A percentile compares a stretch with the other conserved stretches of the same genome.
phyloP scores from a whole-genome alignment of 2,329 filamentous ascomycete genomes.

The Talaromyces sp. region DNA sequence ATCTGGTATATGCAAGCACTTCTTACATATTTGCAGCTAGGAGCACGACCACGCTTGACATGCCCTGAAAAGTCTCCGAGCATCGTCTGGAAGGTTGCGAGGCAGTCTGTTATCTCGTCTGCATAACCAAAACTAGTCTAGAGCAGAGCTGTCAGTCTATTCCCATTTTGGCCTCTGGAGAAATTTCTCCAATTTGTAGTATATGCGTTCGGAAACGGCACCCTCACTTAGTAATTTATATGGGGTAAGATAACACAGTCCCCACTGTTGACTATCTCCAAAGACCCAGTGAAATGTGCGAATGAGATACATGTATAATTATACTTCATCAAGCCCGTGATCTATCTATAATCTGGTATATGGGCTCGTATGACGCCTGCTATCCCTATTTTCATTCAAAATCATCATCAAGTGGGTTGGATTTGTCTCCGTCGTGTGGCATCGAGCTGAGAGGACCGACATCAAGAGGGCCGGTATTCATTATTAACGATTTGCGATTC shows the following conservation, averaged over 20 bases:
- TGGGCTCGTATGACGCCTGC: neutral
- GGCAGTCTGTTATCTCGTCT: neutral
- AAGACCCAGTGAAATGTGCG: neutral
- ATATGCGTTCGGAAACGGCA: too few species aligned
- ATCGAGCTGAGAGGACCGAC: slow-evolving; percentile 48
- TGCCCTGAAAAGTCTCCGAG: too few species aligned
- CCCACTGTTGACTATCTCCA: neutral
- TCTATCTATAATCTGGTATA: slow-evolving; percentile 18
- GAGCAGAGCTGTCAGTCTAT: neutral
- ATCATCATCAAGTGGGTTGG: slow-evolving; percentile 41
- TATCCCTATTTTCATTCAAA: slow-evolving; percentile 42
- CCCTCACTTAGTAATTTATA: neutral
- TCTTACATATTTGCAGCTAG: too few species aligned
- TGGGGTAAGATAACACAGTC: neutral
- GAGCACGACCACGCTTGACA: too few species aligned
- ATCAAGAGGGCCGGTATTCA: slow-evolving; percentile 49
- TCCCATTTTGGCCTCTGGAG: neutral
- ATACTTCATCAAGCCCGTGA: slow-evolving; percentile 7
- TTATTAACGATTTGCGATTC: slow-evolving; percentile 57
- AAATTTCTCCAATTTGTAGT: neutral
- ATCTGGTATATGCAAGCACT: too few species aligned
- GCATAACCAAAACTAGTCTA: neutral
- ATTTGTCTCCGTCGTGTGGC: slow-evolving; percentile 33
- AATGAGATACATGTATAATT: neutral
- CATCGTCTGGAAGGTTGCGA: too few species aligned